Conservation (phyloP, 2,329 filamentous ascomycete genomes). For the Alternaria sp. region DNA sequence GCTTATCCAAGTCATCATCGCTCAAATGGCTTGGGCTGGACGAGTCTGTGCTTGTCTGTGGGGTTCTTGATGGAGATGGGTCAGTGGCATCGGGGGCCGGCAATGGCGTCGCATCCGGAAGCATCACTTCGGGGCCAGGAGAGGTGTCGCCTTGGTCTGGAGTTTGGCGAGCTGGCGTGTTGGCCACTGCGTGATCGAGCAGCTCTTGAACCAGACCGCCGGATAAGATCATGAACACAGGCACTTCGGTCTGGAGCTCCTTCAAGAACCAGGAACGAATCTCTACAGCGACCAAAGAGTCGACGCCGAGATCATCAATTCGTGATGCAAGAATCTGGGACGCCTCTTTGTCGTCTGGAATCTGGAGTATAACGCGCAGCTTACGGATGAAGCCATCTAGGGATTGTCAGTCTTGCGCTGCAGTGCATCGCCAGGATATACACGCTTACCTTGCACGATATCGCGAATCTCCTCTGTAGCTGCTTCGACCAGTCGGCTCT, state of each 20-base stretch:
- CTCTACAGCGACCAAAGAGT: constrained; percentile 51
- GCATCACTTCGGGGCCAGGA: no score
- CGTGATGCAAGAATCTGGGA: neutral
- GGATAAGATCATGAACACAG: constrained; percentile 56
- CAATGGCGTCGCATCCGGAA: neutral
- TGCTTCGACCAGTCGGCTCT: neutral
- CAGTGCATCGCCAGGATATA: neutral
- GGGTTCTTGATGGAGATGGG: neutral
- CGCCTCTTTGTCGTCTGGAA: neutral
- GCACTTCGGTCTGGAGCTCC: constrained; percentile 53
- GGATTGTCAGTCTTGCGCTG: neutral
- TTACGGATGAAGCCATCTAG: neutral
- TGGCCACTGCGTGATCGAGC: neutral
- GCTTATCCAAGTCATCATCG: constrained; percentile 6
- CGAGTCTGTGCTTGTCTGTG: neutral
- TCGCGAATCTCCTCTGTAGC: neutral
- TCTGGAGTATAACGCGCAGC: neutral
- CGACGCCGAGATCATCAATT: constrained; percentile 42
- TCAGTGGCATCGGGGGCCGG: neutral
- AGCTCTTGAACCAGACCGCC: constrained; percentile 27
- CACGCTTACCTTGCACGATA: neutral
- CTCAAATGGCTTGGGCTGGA: constrained; percentile 4
- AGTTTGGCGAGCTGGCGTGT: neutral
- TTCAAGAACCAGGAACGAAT: constrained; percentile 59
- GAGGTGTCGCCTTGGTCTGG: neutral